A percentile compares a stretch with the other conserved stretches of the same genome.
phyloP scores from a whole-genome alignment of 495 filamentous ascomycete species.

The Aspergillus conjunctus region DNA sequence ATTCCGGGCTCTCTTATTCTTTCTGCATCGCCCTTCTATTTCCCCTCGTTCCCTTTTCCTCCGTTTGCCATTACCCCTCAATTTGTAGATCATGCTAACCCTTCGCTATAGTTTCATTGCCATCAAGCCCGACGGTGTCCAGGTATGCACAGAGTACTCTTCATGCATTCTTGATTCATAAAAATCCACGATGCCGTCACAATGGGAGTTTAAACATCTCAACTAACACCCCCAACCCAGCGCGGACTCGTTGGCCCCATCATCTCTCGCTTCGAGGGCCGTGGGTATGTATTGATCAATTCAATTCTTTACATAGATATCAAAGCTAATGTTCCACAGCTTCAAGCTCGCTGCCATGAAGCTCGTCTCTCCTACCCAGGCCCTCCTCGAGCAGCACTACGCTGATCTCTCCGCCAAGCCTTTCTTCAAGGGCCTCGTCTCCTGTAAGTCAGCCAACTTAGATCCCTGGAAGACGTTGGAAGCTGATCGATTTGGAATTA shows the following conservation, averaged over 20 bases:
- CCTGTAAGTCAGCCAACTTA: conserved; percentile 63
- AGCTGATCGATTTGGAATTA: conserved; percentile 35
- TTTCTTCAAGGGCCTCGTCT: conserved; percentile 91
- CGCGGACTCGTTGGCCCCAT: conserved; percentile 96
- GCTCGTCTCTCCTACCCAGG: conserved; percentile 81
- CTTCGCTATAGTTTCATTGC: conserved; percentile 82
- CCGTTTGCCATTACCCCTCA: conserved; percentile 24
- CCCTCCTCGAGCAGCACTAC: conserved; percentile 98
- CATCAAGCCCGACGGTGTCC: conserved; percentile 99
- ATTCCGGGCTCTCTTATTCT: conserved; percentile 22
- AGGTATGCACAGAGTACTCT: conserved; percentile 60
- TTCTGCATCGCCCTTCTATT: conserved; percentile 32
- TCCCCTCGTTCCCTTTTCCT: conserved; percentile 13
- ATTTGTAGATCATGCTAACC: conserved; percentile 49
- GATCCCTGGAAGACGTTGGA: not conserved
- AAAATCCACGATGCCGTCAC: not conserved
- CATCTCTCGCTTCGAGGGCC: conserved; percentile 94
- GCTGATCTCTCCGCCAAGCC: conserved; percentile 87
- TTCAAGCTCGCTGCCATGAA: conserved; percentile 99
- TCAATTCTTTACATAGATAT: not conserved
- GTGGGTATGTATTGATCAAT: conserved; percentile 62
- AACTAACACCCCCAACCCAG: conserved; percentile 48
- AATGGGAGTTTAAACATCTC: conserved; percentile 9
- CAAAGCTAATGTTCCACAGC: conserved; percentile 47
- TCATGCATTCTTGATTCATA: conserved; percentile 3